These are phyloP conservation scores for Ophiostoma ulmi DNA, from an alignment of 2,329 filamentous ascomycete species.

Conservation along the genomic window DNA sequence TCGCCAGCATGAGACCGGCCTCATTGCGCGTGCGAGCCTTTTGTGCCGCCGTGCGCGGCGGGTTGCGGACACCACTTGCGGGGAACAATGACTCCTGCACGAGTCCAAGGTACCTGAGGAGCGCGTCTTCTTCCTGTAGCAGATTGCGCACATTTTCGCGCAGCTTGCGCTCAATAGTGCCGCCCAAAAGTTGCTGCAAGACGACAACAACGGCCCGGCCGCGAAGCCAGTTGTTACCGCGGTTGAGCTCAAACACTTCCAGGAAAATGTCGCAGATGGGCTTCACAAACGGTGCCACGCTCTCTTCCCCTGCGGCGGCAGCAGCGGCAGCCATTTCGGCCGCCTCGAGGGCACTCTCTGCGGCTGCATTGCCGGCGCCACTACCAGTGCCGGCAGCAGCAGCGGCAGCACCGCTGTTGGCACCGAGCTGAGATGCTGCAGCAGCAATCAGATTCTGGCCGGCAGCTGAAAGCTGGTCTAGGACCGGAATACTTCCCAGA, in stretches of 20 bases:
- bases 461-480: constrained; percentile 88
- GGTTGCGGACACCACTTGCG: constrained; percentile 30
- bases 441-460: constrained; percentile 86
- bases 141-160: constrained; percentile 73
- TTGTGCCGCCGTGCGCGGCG: constrained; percentile 61
- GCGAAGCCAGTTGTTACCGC: constrained; percentile 94
- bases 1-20: constrained; percentile 82
- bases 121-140: constrained; percentile 72
- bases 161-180: constrained; percentile 93
- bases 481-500: constrained; percentile 86
- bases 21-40: constrained; percentile 78
- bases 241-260: constrained; percentile 89
- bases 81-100: constrained; percentile 69
- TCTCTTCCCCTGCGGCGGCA: constrained; percentile 69
- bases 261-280: constrained; percentile 97
- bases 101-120: constrained; percentile 69
- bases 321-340: constrained; percentile 72
- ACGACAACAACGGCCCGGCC: constrained; percentile 94
- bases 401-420: neutral
- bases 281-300: constrained; percentile 73
- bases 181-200: constrained; percentile 88
- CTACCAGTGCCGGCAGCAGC: neutral
- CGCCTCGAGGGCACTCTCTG: constrained; percentile 63
- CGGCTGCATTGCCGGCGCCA: neutral
- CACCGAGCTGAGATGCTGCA: constrained; percentile 57